Conservation (phyloP, 139 green algal genomes). For the Chlamydomonas sphaeroides region DNA sequence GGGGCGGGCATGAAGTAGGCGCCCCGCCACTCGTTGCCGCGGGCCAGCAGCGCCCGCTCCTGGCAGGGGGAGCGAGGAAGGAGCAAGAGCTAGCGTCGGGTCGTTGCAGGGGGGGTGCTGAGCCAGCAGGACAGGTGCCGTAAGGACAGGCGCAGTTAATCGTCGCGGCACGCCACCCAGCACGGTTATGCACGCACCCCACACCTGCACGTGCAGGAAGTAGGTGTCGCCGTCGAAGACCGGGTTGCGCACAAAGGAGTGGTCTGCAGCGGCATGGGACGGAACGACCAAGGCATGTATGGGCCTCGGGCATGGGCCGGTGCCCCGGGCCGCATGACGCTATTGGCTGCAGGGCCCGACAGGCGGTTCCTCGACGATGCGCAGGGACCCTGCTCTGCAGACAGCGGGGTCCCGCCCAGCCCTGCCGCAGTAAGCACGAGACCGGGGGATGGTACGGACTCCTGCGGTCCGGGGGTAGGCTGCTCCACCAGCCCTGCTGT, state of each 20-base stretch:
- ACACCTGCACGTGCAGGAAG: not conserved
- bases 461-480: too few relatives aligned
- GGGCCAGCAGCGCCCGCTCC: not conserved
- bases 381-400: too few relatives aligned
- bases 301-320: too few relatives aligned
- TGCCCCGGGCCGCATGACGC: too few relatives aligned
- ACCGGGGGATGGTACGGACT: too few relatives aligned
- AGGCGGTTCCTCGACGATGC: too few relatives aligned
- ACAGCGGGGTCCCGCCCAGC: too few relatives aligned
- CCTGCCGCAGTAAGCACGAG: too few relatives aligned
- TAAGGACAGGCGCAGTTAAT: too few relatives aligned
- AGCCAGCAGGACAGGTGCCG: not conserved
- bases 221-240: not conserved
- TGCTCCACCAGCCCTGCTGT: too few relatives aligned
- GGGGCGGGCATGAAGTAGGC: constrained; percentile 37
- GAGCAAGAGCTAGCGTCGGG: not conserved
- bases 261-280: not conserved
- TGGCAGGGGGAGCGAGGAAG: not conserved
- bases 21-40: not conserved
- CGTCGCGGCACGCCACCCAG: too few relatives aligned
- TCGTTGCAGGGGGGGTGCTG: not conserved
- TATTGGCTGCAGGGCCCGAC: too few relatives aligned
- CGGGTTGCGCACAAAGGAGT: not conserved
- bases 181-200: not conserved
- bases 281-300: not conserved